Evolutionary conservation across 129 eudicot species (phyloP).

Genomic region (Apium graveolens): DNA sequence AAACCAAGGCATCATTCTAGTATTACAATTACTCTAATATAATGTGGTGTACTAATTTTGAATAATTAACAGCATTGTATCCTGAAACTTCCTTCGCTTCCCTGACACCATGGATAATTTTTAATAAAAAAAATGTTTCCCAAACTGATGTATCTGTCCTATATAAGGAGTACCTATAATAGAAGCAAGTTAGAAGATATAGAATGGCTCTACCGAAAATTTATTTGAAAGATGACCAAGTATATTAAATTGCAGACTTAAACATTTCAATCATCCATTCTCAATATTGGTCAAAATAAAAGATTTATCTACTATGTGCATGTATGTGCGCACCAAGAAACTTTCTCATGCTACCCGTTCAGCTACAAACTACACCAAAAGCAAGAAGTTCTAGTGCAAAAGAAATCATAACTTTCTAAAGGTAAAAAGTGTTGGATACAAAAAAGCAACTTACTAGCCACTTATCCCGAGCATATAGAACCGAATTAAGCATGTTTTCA

Average conservation of each 20-base stretch:
- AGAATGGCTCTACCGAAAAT: no score
- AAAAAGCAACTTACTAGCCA: constrained; percentile 66
- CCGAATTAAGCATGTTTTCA: constrained; percentile 91
- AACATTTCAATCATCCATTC: neutral
- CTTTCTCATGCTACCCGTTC: neutral
- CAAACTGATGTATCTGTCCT: neutral
- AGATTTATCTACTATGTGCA: neutral
- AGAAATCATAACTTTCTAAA: neutral
- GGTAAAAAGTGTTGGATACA: neutral
- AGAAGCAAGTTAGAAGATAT: neutral
- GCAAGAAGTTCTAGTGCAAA: neutral
- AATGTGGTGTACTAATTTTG: neutral
- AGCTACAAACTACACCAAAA: neutral
- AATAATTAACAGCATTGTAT: neutral
- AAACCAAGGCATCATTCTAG: neutral
- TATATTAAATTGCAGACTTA: neutral
- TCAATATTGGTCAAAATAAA: neutral
- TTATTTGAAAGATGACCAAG: neutral
- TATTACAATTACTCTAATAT: neutral
- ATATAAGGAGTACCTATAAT: neutral
- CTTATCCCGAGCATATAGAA: constrained; percentile 90
- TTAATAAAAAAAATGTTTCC: neutral
- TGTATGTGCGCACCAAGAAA: neutral
- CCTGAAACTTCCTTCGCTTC: neutral
- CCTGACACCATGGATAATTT: neutral